A percentile compares a stretch with the other conserved stretches of the same genome.
These are phyloP conservation scores for Protomyces inundatus DNA, from an alignment of 1,139 yeast species.

Conservation along the genomic window DNA sequence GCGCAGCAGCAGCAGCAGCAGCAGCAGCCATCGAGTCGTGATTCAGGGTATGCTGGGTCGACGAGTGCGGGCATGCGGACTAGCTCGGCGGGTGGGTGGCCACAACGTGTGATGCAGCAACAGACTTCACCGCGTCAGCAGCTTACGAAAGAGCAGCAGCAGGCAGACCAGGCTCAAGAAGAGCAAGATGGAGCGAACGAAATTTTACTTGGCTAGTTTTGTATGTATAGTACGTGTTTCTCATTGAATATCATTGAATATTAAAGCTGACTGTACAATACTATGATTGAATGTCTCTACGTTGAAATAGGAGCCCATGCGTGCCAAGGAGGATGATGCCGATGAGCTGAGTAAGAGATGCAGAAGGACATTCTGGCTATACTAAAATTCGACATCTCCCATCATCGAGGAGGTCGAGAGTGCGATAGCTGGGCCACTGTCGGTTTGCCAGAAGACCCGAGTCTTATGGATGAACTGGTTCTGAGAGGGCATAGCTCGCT, in stretches of 20 bases:
- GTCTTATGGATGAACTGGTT: neutral
- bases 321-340: neutral
- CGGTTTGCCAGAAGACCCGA: neutral
- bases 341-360: constrained; percentile 23
- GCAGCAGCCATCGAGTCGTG: neutral
- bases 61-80: neutral
- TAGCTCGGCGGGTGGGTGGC: no score
- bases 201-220: neutral
- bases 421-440: constrained; percentile 9
- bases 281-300: neutral
- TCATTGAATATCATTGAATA: neutral
- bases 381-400: constrained; percentile 25
- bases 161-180: neutral
- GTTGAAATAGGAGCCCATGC: neutral
- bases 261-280: neutral
- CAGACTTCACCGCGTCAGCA: no score
- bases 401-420: constrained; percentile 21
- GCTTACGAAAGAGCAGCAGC: neutral
- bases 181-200: neutral
- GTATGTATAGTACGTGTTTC: neutral
- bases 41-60: neutral
- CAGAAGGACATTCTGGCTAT: constrained; percentile 16
- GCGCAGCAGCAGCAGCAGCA: no score
- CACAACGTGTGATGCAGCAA: no score
- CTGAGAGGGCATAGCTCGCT: no score